A percentile compares a stretch with the other conserved stretches of the same genome.
phyloP scores from a whole-genome alignment of 108 stramenopile species.

The Discostella pseudostelligera region DNA sequence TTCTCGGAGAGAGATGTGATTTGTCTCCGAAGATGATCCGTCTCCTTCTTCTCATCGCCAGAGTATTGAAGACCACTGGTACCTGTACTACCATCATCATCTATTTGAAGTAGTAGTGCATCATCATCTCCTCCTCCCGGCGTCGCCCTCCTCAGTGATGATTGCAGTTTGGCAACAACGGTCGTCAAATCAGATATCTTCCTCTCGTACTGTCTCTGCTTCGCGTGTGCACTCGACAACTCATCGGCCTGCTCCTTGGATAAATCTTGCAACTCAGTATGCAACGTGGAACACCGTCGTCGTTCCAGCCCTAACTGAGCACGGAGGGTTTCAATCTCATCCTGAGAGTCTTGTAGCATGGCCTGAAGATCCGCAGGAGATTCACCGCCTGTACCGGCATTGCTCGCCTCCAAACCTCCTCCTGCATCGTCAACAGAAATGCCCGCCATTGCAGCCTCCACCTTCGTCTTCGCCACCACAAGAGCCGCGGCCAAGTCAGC shows the following conservation, averaged over 20 bases:
- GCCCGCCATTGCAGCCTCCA: slow-evolving; percentile 29
- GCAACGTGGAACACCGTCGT: slow-evolving; percentile 56
- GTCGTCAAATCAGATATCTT: slow-evolving; percentile 64
- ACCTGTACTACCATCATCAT: slow-evolving; percentile 8
- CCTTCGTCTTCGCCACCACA: slow-evolving; percentile 48
- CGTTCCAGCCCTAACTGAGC: slow-evolving; percentile 62
- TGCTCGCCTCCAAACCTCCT: neutral
- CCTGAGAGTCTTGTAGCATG: slow-evolving; percentile 51
- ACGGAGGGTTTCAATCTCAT: slow-evolving; percentile 55
- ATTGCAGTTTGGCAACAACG: slow-evolving; percentile 52
- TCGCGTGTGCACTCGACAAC: slow-evolving; percentile 49
- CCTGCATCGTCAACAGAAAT: neutral
- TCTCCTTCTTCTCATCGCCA: slow-evolving; percentile 50
- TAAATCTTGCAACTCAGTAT: slow-evolving; percentile 61
- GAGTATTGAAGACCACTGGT: slow-evolving; percentile 24
- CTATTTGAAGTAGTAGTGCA: slow-evolving; percentile 5
- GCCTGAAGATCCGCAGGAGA: slow-evolving; percentile 51
- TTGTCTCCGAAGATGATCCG: slow-evolving; percentile 48
- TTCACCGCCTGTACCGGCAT: slow-evolving; percentile 39
- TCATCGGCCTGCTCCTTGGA: slow-evolving; percentile 74
- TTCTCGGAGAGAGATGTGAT: slow-evolving; percentile 71
- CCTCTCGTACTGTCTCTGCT: slow-evolving; percentile 63
- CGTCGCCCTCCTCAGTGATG: slow-evolving; percentile 29
- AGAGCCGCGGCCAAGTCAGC: slow-evolving; percentile 78
- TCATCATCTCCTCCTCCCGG: slow-evolving; percentile 10